Base-by-base conservation (phyloP, 257 asterid genomes). In the Gynochthodes officinalis region DNA sequence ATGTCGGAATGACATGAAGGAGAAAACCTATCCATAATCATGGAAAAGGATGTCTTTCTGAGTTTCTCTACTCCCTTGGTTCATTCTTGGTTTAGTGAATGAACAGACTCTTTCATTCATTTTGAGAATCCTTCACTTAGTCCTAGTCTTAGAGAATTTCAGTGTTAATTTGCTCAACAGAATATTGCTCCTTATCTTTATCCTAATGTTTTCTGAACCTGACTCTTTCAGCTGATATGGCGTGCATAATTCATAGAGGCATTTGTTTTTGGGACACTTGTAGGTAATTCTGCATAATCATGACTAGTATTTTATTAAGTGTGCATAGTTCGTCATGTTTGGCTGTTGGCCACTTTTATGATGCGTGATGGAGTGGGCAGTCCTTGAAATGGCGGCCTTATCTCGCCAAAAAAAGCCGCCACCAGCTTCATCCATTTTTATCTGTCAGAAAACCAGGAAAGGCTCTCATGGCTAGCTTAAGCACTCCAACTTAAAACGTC, bases 291-390 rank as follows among this genome's bases (percentile, higher is more conserved):
- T 30, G 52, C 37, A 55, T 55, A 44, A 55, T 70, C 55, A 70
- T 55, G 66, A 44, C 10, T 35, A 71, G 27, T 46, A 75, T 42
- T 43, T 23, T 62, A 73, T 25, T 61, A 2, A 13, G 35, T 12
- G 4, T 39, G 49, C 7, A 58, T 46, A 52, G 66, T 43, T 58
- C 5, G 61, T 61, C 72, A 32, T 35, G 72, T 69, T 75, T 75
- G 84, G 76, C 53, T 77, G 77, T 70, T 71, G 76, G 76, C 82
- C 82, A 81, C 82, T 66, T 50, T 0, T 12, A 48, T 52, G 53
- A n/a, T 70, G 13, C 13, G 10, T 54, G 28, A n/a, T 55, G 44
- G 74, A 42, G 71, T 27, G 39, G 75, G 60, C 70, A 67, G 69
- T 60, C 48, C 8, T 53, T 21, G 66, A 32, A 59, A 62, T 16